Conservation (phyloP, 306 rosid genomes). For the Benincasa hispida region DNA sequence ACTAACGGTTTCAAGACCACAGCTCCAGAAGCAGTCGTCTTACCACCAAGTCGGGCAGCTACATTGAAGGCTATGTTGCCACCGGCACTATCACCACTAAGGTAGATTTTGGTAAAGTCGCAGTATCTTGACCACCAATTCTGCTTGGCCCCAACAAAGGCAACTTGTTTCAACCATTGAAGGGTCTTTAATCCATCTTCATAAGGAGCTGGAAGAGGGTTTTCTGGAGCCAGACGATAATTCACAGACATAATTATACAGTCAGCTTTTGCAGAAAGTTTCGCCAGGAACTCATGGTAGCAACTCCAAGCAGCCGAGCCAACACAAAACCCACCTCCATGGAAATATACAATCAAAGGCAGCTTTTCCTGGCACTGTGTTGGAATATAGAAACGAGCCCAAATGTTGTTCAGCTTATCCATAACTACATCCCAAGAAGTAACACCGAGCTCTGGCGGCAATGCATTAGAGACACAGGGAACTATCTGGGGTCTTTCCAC, state of each 20-base stretch:
- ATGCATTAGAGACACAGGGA: conserved; percentile 34
- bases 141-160: conserved; percentile 11
- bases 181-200: conserved; percentile 63
- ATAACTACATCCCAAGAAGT: conserved; percentile 45
- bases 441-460: conserved; percentile 30
- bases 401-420: conserved; percentile 32
- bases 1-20: conserved; percentile 22
- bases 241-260: conserved; percentile 63
- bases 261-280: conserved; percentile 25
- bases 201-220: conserved; percentile 78
- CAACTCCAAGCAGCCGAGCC: conserved; percentile 89
- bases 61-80: conserved; percentile 66
- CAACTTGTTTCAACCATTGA: conserved; percentile 47
- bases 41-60: conserved; percentile 19
- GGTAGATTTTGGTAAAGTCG: conserved; percentile 41
- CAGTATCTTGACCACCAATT: conserved; percentile 48
- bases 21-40: conserved; percentile 2
- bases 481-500: conserved; percentile 59
- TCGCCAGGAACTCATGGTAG: conserved; percentile 61
- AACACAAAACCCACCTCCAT: conserved; percentile 85
- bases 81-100: conserved; percentile 86
- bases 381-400: conserved; percentile 80
- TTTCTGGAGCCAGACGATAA: conserved; percentile 76
- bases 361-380: conserved; percentile 23
- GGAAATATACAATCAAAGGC: conserved; percentile 62